Evolutionary conservation across 2,329 filamentous ascomycete genomes (phyloP), one percentile per base, ranked within the genome.

Genomic region (Aureobasidium sp.): DNA sequence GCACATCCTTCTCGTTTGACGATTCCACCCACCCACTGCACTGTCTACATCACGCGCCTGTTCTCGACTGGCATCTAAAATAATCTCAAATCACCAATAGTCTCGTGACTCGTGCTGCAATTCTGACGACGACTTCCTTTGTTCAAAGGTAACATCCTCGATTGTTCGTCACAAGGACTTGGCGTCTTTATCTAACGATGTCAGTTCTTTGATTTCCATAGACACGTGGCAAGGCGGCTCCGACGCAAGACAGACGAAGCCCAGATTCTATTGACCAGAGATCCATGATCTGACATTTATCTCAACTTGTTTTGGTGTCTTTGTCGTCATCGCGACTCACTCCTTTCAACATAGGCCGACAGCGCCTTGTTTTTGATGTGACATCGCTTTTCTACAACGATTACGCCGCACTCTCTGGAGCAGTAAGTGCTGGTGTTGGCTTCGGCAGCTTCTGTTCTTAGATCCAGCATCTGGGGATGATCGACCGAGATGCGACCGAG

Each of bases 401-500:
- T 20, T 20, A 10, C 2, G 9, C 27, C 29, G 47, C 27, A 13
- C 27, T 8, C 29, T 5, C 29, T 32, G 5, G 29, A 32, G 29
- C 8, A 32, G 5, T 32, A 32, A 32, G 20, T 26, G 29, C 39
- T 10, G 39, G 26, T 23, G 26, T 15, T 26, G 27, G n/a, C 15
- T 15, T 44, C 26, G 26, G 26, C 41, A 57, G 29, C 27, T 41
- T 57, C 41, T 41, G 29, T 23, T 55, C 23, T 41, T 12, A 36
- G 27, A 57, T 36, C n/a, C 12, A 57, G 9, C 23, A 17, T 39
- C 32, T 42, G 36, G 46, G 15, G 46, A 26, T 2, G 15, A 42
- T 23, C 17, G 44, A 51, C 57, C 57, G 57, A 60, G 46, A 51
- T 60, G 57, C 20, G 29, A 37, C 57, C 57, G 57, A 48, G 36